Base-by-base conservation (phyloP, 208 protist genomes). In the Acanthamoeba rhysodes region DNA sequence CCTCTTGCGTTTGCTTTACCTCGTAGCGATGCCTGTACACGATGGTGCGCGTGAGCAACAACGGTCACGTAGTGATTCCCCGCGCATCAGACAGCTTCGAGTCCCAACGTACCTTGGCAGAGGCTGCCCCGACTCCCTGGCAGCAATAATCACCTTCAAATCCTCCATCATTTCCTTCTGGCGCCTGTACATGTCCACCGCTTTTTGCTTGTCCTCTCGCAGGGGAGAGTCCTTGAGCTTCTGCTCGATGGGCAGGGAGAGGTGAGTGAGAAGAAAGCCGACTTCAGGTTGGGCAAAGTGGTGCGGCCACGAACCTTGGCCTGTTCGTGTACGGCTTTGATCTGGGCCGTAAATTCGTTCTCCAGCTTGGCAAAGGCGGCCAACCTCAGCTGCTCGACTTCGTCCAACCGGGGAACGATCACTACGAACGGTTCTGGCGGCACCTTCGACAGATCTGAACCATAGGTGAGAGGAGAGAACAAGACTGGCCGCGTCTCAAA, bases 101-200 rank as follows among this genome's bases (percentile, higher is more conserved):
- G 7, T 24, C 16, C 57, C 20, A 27, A 9, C 57, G 22, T 62
- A 62, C 85, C 57, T 91, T 29, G 53, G 53, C 16, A 68, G 27
- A 2, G 87, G 53, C 18, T 93, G 59, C 5, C 87, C 87, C 3
- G 87, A 27, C n/a, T 74, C 41, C 20, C 64, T 27, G 10, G 87
- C 87, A 50, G 53, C 62, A 14, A 76, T 45, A 16, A 93, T 32
- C 57, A 50, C 24, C 24, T 74, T 34, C 24, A 74, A 45, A 34
- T 68, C 87, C 41, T 93, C 59, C 87, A 93, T 68, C 59, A 93
- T 41, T n/a, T 76, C 87, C 64, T 93, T 93, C 4, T 76, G 55
- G 7, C 64, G 59, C 55, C n/a, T 74, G 87, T 74, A 34, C 59
- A 93, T 53, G 20, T 93, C 59, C 29, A 93, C 48, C 14, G 87